These are phyloP conservation scores for Suhomyces taliae DNA, from an alignment of 1,139 yeast species.

Conservation along the genomic window DNA sequence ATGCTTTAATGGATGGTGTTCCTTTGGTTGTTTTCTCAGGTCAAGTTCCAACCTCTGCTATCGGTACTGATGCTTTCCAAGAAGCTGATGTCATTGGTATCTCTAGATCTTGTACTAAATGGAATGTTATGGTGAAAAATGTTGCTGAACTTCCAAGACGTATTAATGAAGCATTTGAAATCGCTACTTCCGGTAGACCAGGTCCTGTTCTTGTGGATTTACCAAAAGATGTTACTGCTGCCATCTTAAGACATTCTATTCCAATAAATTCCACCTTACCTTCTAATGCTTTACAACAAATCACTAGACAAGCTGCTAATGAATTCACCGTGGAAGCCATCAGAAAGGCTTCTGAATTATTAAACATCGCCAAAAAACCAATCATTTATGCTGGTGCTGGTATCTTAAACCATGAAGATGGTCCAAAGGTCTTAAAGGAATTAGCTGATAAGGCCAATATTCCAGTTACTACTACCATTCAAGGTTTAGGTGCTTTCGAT, in stretches of 20 bases:
- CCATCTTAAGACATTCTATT: slow-evolving; percentile 80
- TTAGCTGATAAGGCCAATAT: slow-evolving; percentile 87
- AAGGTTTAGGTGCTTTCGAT: slow-evolving; percentile 92
- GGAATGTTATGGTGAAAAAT: slow-evolving; percentile 98
- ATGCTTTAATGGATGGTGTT: slow-evolving; percentile 95
- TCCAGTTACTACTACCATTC: slow-evolving; percentile 94
- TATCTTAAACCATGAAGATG: slow-evolving; percentile 74
- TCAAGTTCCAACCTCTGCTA: slow-evolving; percentile 92
- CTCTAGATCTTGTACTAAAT: slow-evolving; percentile 94
- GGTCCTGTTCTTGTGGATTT: slow-evolving; percentile 97
- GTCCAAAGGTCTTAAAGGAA: slow-evolving; percentile 77
- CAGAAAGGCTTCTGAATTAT: slow-evolving; percentile 70
- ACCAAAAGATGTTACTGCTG: slow-evolving; percentile 97
- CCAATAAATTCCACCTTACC: slow-evolving; percentile 87
- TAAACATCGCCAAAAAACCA: slow-evolving; percentile 85
- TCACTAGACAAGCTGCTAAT: slow-evolving; percentile 70
- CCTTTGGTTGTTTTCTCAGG: slow-evolving; percentile 98
- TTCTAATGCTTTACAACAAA: slow-evolving; percentile 68
- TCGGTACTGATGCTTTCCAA: slow-evolving; percentile 98
- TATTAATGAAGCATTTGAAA: slow-evolving; percentile 96
- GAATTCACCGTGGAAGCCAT: slow-evolving; percentile 79
- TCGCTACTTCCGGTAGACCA: slow-evolving; percentile 94
- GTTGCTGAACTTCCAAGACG: slow-evolving; percentile 94
- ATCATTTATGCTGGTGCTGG: slow-evolving; percentile 92
- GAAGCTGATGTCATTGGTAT: slow-evolving; percentile 98